phyloP scores from a whole-genome alignment of 1,139 yeast genomes.

The Meyerozyma guilliermondii region DNA sequence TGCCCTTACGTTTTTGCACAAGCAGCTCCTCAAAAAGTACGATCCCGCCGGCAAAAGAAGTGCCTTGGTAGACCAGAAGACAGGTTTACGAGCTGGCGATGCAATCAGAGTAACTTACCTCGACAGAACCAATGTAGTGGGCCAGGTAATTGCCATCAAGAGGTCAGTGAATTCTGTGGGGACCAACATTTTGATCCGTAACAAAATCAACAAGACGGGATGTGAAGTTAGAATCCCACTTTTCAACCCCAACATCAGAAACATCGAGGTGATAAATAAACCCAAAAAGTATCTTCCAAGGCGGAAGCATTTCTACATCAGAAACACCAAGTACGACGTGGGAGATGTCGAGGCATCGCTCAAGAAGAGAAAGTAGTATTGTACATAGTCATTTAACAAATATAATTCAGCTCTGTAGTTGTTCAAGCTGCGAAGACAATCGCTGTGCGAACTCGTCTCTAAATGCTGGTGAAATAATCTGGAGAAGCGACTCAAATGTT shows the following conservation, averaged over 20 bases:
- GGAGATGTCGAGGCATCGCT: slow-evolving; percentile 59
- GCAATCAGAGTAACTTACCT: slow-evolving; percentile 69
- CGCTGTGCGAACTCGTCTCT: slow-evolving; percentile 6
- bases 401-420: slow-evolving; percentile 1
- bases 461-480: slow-evolving; percentile 4
- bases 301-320: slow-evolving; percentile 82
- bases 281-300: slow-evolving; percentile 66
- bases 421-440: slow-evolving; percentile 3
- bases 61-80: slow-evolving; percentile 46
- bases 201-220: slow-evolving; percentile 71
- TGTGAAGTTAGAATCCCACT: slow-evolving; percentile 78
- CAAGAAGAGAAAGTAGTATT: slow-evolving; percentile 21
- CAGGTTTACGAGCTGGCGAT: slow-evolving; percentile 76
- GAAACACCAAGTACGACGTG: slow-evolving; percentile 79
- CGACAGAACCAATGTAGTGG: slow-evolving; percentile 66
- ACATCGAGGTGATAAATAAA: slow-evolving; percentile 69
- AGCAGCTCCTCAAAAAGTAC: slow-evolving; percentile 47
- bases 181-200: slow-evolving; percentile 70
- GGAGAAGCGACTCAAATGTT: slow-evolving; percentile 19
- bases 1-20: slow-evolving; percentile 43
- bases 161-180: slow-evolving; percentile 57
- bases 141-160: slow-evolving; percentile 72
- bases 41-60: slow-evolving; percentile 76
- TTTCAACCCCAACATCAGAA: slow-evolving; percentile 69
- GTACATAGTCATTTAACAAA: slow-evolving; percentile 6